These are phyloP conservation scores for Penicillium sp. DNA, from an alignment of 2,329 filamentous ascomycete genomes.

Conservation along the genomic window DNA sequence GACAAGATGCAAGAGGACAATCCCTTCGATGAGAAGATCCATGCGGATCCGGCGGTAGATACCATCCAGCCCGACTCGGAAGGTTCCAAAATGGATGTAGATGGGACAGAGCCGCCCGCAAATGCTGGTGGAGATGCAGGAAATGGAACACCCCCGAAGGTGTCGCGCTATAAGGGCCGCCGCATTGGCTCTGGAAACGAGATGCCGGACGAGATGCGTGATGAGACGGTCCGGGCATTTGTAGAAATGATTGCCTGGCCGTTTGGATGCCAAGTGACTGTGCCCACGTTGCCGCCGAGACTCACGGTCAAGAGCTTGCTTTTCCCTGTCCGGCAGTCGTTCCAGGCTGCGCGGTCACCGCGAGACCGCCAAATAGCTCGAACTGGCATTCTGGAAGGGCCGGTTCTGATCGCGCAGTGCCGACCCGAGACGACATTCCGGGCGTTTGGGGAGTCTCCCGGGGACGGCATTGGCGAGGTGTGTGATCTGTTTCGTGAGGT, in stretches of 20 bases:
- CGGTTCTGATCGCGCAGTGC: slow-evolving; percentile 52
- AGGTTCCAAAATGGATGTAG: slow-evolving; percentile 24
- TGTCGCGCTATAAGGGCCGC: slow-evolving; percentile 50
- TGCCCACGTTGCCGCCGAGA: slow-evolving; percentile 44
- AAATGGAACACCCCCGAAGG: slow-evolving; percentile 10
- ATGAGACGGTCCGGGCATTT: slow-evolving; percentile 52
- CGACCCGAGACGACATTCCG: slow-evolving; percentile 52
- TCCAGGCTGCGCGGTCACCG: slow-evolving; percentile 50
- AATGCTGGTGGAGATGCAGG: background rate
- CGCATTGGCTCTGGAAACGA: slow-evolving; percentile 52
- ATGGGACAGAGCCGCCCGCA: slow-evolving; percentile 8
- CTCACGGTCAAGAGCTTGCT: slow-evolving; percentile 48
- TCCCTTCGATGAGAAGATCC: background rate
- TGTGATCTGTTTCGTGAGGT: slow-evolving; percentile 55
- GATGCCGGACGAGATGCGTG: slow-evolving; percentile 55
- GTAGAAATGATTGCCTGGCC: slow-evolving; percentile 54
- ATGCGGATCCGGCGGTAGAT: too few species aligned
- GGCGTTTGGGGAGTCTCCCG: slow-evolving; percentile 22
- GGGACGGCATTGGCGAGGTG: slow-evolving; percentile 34
- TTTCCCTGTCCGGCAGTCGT: slow-evolving; percentile 53
- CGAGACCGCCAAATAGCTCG: slow-evolving; percentile 49
- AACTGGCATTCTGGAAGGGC: slow-evolving; percentile 53
- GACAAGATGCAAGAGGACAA: slow-evolving; percentile 21
- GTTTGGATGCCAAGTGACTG: slow-evolving; percentile 50
- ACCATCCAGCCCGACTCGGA: slow-evolving; percentile 9